Evolutionary conservation across 495 filamentous ascomycete genomes (phyloP).

Genomic region (Rusavskia elegans): DNA sequence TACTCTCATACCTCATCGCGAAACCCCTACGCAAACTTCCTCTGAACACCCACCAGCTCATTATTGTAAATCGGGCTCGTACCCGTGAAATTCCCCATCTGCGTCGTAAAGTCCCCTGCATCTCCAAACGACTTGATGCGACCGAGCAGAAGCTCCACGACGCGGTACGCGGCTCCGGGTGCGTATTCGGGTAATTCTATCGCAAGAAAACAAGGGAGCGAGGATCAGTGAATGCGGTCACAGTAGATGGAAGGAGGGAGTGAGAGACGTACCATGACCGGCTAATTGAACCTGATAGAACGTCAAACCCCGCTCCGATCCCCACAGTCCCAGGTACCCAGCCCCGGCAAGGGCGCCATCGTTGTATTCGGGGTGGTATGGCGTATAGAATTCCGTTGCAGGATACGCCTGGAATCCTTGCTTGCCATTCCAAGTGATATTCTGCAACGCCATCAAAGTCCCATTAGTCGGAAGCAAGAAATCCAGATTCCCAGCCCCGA

Average conservation of each 20-base stretch:
- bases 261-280: slow-evolving; percentile 3
- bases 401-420: slow-evolving; percentile 40
- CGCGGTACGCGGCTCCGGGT: slow-evolving; percentile 33
- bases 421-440: slow-evolving; percentile 51
- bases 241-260: too few species aligned
- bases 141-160: slow-evolving; percentile 40
- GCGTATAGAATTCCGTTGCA: slow-evolving; percentile 26
- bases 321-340: slow-evolving; percentile 31
- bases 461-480: slow-evolving; percentile 43
- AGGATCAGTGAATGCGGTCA: too few species aligned
- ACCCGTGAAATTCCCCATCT: slow-evolving; percentile 6
- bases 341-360: slow-evolving; percentile 18
- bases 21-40: too few species aligned
- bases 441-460: slow-evolving; percentile 47
- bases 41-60: too few species aligned
- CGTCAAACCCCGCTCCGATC: slow-evolving; percentile 41
- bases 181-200: slow-evolving; percentile 31
- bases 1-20: too few species aligned
- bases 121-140: slow-evolving; percentile 19
- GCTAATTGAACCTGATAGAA: slow-evolving; percentile 15
- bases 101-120: slow-evolving; percentile 7
- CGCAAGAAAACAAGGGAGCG: too few species aligned
- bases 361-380: slow-evolving; percentile 26
- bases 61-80: not conserved
- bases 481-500: slow-evolving; percentile 43